Evolutionary conservation across 345 rosid species (phyloP).

Genomic region (Clarkia xantiana): DNA sequence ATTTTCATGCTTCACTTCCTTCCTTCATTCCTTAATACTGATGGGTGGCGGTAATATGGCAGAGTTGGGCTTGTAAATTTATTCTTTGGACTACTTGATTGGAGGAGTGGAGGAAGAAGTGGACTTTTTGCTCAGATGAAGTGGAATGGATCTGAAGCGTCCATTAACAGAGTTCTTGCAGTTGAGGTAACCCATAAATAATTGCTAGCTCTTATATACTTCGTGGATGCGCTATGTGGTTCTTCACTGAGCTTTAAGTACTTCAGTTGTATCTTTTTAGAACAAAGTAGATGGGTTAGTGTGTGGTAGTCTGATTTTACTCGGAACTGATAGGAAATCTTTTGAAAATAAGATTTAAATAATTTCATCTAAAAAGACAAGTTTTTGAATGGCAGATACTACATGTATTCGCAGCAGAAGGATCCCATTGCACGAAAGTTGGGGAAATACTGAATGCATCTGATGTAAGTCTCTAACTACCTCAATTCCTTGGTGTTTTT

Average conservation of each 20-base stretch:
- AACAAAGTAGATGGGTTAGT: too few species aligned
- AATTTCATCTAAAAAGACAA: too few species aligned
- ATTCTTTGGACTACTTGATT: slow-evolving; percentile 93
- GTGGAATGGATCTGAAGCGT: slow-evolving; percentile 98
- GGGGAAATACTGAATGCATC: slow-evolving; percentile 74
- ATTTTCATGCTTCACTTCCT: too few species aligned
- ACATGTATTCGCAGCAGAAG: slow-evolving; percentile 95
- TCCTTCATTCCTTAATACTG: too few species aligned
- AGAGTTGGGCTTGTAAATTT: slow-evolving; percentile 95
- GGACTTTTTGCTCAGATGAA: slow-evolving; percentile 88
- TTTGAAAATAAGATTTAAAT: too few species aligned
- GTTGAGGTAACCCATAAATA: slow-evolving; percentile 94
- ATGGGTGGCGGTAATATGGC: background rate
- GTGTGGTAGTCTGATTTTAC: too few species aligned
- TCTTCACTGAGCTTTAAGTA: too few species aligned
- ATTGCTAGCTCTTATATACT: background rate
- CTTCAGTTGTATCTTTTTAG: too few species aligned
- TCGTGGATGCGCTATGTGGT: too few species aligned
- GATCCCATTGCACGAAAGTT: slow-evolving; percentile 82
- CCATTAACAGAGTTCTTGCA: slow-evolving; percentile 92
- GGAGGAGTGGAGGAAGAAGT: slow-evolving; percentile 87
- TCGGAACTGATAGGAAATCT: too few species aligned
- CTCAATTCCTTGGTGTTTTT: too few species aligned
- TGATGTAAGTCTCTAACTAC: slow-evolving; percentile 50
- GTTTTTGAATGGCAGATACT: too few species aligned